These are phyloP conservation scores for Backusella parvicylindrica DNA, from an alignment of 192 early-diverging fungal genomes.

Conservation along the genomic window DNA sequence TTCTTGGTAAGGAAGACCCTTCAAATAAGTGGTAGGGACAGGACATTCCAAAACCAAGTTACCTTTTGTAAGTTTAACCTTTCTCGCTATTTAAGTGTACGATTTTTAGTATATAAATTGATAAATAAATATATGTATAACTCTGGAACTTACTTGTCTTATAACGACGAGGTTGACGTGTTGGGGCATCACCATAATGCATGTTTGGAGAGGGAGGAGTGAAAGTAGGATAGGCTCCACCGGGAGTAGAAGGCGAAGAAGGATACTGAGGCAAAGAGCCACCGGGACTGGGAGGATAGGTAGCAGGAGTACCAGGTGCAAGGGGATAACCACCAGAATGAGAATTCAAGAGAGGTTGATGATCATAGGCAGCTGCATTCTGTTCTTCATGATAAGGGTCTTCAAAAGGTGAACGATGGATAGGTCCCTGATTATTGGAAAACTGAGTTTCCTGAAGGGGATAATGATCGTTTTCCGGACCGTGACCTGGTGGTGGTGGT, in stretches of 20 bases:
- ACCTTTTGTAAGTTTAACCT: slow-evolving; percentile 60
- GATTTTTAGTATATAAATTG: neutral
- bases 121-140: neutral
- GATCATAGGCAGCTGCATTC: neutral
- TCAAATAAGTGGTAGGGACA: slow-evolving; percentile 53
- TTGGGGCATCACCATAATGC: slow-evolving; percentile 37
- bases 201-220: slow-evolving; percentile 31
- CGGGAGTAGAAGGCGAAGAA: slow-evolving; percentile 23
- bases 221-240: slow-evolving; percentile 9
- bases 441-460: slow-evolving; percentile 37
- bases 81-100: slow-evolving; percentile 11
- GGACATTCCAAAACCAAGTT: slow-evolving; percentile 72
- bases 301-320: slow-evolving; percentile 18
- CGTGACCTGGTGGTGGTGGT: slow-evolving; percentile 4
- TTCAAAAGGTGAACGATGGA: slow-evolving; percentile 23
- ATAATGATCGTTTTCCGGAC: slow-evolving; percentile 28
- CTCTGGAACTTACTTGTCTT: slow-evolving; percentile 41
- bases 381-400: slow-evolving; percentile 29
- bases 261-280: slow-evolving; percentile 12
- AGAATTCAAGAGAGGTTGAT: slow-evolving; percentile 22
- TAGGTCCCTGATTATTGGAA: slow-evolving; percentile 19
- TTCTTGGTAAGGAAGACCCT: slow-evolving; percentile 37
- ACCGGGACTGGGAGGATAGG: slow-evolving; percentile 8
- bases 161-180: slow-evolving; percentile 46
- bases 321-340: slow-evolving; percentile 22